Evolutionary conservation across 2,329 filamentous ascomycete species (phyloP).

Genomic region (Pseudopyricularia cyperi): DNA sequence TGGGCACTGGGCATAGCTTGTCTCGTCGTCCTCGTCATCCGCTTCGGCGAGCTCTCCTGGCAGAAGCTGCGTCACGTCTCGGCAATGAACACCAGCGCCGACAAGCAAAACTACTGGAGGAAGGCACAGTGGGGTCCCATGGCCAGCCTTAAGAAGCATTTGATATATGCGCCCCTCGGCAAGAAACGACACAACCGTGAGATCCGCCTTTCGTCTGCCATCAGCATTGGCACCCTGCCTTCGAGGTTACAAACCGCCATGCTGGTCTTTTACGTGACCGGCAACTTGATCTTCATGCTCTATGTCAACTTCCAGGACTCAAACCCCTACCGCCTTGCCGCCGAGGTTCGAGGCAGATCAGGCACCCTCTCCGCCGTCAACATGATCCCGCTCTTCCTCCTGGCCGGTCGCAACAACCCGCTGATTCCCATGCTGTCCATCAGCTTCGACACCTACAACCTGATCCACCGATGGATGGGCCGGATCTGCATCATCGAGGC

Average conservation of each 20-base stretch:
- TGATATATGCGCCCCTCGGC: slow-evolving; percentile 51
- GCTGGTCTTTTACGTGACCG: slow-evolving; percentile 41
- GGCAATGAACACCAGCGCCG: slow-evolving; percentile 38
- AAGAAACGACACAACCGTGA: slow-evolving; percentile 51
- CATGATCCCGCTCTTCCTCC: slow-evolving; percentile 79
- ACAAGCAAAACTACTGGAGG: slow-evolving; percentile 47
- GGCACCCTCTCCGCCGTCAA: slow-evolving; percentile 79
- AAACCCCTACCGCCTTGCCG: slow-evolving; percentile 53
- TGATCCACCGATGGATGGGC: slow-evolving; percentile 74
- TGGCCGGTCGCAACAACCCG: slow-evolving; percentile 88
- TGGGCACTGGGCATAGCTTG: slow-evolving; percentile 45
- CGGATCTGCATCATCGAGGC: slow-evolving; percentile 58
- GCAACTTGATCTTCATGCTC: slow-evolving; percentile 51
- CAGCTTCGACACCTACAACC: slow-evolving; percentile 94
- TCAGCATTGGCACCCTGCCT: slow-evolving; percentile 47
- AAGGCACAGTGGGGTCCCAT: slow-evolving; percentile 44
- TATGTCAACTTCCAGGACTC: slow-evolving; percentile 43
- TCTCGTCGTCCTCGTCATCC: slow-evolving; percentile 37
- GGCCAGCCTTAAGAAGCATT: slow-evolving; percentile 47
- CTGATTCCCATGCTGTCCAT: slow-evolving; percentile 71
- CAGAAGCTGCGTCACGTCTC: slow-evolving; percentile 44
- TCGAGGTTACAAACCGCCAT: slow-evolving; percentile 50
- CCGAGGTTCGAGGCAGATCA: slow-evolving; percentile 73
- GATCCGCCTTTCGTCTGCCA: slow-evolving; percentile 26
- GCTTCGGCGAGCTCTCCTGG: slow-evolving; percentile 40